These are phyloP conservation scores for Pleurotus djamor DNA, from an alignment of 768 basidiomycete genomes.

Conservation along the genomic window DNA sequence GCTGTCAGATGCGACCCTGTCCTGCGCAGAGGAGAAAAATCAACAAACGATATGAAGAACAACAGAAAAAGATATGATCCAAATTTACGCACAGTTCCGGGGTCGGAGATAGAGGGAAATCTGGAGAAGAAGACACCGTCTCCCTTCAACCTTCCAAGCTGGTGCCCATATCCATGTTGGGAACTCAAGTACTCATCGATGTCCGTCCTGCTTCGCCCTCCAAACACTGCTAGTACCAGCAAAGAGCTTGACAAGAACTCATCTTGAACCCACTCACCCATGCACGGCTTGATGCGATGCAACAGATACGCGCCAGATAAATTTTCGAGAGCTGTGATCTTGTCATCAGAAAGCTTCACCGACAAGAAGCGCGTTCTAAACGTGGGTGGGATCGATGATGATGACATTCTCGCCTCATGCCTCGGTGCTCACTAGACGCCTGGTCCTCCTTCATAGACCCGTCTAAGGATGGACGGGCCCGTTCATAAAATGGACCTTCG, in stretches of 20 bases:
- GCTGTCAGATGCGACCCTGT: neutral
- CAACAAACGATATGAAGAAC: neutral
- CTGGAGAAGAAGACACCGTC: neutral
- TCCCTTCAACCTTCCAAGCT: neutral
- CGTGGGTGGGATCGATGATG: too few relatives aligned
- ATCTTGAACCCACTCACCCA: neutral
- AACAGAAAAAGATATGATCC: neutral
- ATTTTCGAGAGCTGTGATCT: too few relatives aligned
- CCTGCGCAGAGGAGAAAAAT: neutral
- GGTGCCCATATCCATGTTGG: neutral
- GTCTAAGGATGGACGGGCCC: neutral
- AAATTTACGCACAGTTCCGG: neutral
- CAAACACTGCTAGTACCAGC: too few relatives aligned
- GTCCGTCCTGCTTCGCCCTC: neutral
- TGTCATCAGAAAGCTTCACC: too few relatives aligned
- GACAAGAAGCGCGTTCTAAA: too few relatives aligned
- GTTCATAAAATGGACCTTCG: slow-evolving; percentile 1
- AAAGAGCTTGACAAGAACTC: too few relatives aligned
- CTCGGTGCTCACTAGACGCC: neutral
- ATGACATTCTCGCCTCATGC: neutral
- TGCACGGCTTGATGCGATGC: neutral
- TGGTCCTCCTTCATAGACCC: neutral
- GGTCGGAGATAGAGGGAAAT: neutral
- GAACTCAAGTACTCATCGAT: neutral
- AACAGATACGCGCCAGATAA: neutral